These are phyloP conservation scores for Dimocarpus longan DNA, from an alignment of 345 rosid species.

Conservation along the genomic window DNA sequence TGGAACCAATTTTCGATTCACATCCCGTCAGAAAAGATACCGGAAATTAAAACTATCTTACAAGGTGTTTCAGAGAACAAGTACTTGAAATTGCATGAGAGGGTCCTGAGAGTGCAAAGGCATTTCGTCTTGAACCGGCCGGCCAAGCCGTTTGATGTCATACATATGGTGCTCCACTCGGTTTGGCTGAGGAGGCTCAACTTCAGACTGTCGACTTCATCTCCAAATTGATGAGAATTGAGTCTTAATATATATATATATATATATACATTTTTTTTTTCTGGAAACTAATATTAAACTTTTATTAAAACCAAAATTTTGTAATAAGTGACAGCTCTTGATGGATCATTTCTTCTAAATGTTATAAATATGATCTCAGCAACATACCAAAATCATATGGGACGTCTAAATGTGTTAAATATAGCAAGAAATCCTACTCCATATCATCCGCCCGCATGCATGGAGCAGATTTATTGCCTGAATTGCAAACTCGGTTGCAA, in stretches of 20 bases:
- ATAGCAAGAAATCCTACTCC: background rate
- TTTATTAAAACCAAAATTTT: too few relatives aligned
- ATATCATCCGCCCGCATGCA: background rate
- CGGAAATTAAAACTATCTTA: constrained; percentile 44
- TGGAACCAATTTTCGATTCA: constrained; percentile 51
- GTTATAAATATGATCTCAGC: too few relatives aligned
- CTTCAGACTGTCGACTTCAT: constrained; percentile 22
- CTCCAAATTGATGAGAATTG: too few relatives aligned
- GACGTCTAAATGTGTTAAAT: background rate
- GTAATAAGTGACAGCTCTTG: too few relatives aligned
- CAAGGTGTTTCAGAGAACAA: constrained; percentile 25
- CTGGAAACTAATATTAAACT: too few relatives aligned
- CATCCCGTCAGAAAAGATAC: constrained; percentile 39
- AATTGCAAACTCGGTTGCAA: background rate
- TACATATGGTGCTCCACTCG: constrained; percentile 55
- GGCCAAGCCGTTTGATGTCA: constrained; percentile 50
- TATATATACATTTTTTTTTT: too few relatives aligned
- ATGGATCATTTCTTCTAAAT: too few relatives aligned
- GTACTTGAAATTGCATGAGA: constrained; percentile 41
- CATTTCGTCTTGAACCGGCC: constrained; percentile 53
- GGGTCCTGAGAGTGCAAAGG: constrained; percentile 38
- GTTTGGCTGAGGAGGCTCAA: constrained; percentile 60
- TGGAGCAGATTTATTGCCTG: background rate
- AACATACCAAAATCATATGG: background rate
- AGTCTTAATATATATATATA: too few relatives aligned